Conservation (phyloP, 192 early-diverging fungal genomes). For the Geranomyces variabilis region DNA sequence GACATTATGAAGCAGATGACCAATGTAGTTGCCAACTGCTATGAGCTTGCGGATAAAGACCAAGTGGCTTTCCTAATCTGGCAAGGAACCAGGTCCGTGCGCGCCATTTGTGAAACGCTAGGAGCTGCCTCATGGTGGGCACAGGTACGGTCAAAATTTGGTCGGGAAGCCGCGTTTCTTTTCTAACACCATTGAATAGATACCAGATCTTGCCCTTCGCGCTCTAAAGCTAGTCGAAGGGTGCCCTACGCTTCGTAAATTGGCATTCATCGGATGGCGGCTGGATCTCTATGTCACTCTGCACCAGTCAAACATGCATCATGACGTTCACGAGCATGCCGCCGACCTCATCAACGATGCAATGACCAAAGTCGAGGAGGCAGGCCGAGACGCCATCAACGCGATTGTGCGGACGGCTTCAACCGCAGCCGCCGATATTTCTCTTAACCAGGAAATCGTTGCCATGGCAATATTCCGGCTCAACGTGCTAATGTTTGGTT, state of each 20-base stretch:
- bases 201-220: background rate
- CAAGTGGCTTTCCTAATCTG: conserved; percentile 11
- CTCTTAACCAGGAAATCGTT: background rate
- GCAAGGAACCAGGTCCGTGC: conserved; percentile 9
- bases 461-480: conserved; percentile 2
- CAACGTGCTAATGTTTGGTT: conserved; percentile 27
- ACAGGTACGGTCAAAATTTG: conserved; percentile 1
- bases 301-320: background rate
- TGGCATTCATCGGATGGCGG: conserved; percentile 8
- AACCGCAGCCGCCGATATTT: background rate
- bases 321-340: conserved; percentile 14
- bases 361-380: conserved; percentile 16
- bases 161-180: background rate
- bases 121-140: conserved; percentile 8
- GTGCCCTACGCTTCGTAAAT: background rate
- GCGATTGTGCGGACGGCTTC: background rate
- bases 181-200: background rate
- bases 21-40: conserved; percentile 5
- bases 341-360: conserved; percentile 11
- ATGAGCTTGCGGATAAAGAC: background rate
- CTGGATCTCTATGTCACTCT: conserved; percentile 15
- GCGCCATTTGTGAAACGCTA: conserved; percentile 13
- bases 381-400: background rate
- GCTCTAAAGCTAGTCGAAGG: conserved; percentile 5
- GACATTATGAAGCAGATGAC: background rate